Conservation (phyloP, 2,329 filamentous ascomycete genomes). For the Penicillium frequentans region DNA sequence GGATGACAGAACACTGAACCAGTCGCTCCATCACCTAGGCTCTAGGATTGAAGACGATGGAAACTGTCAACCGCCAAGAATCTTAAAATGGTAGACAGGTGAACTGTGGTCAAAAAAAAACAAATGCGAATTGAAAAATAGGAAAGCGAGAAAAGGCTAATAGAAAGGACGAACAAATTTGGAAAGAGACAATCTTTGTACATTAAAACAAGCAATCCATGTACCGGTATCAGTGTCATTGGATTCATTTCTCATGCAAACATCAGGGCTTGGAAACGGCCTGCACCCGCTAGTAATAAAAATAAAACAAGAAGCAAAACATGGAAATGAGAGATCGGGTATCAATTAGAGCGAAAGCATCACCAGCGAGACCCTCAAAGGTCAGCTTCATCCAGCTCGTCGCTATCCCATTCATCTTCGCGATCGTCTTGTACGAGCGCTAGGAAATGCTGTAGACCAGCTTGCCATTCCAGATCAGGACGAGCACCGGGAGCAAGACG, state of each 20-base stretch:
- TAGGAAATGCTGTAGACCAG: constrained; percentile 53
- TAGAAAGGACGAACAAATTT: background rate
- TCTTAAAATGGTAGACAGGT: background rate
- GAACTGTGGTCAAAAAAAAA: too few relatives aligned
- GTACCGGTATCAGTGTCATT: background rate
- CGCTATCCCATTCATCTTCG: constrained; percentile 61
- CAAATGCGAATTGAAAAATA: background rate
- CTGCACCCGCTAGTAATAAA: background rate
- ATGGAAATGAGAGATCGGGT: background rate
- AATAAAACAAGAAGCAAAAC: background rate
- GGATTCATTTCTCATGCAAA: constrained; percentile 2
- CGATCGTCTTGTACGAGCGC: constrained; percentile 53
- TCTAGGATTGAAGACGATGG: too few relatives aligned
- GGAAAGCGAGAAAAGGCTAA: too few relatives aligned
- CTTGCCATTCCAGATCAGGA: constrained; percentile 14
- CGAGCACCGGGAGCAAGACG: background rate
- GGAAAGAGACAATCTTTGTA: background rate
- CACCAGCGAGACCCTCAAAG: background rate
- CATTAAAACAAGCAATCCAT: background rate
- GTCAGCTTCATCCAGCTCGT: constrained; percentile 51
- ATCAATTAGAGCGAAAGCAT: background rate
- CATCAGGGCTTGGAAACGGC: background rate
- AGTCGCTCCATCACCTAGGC: too few relatives aligned
- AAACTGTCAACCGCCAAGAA: background rate
- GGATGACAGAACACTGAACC: too few relatives aligned